Base-by-base conservation (phyloP, 441 rosid species). In the Jatropha podagrica region DNA sequence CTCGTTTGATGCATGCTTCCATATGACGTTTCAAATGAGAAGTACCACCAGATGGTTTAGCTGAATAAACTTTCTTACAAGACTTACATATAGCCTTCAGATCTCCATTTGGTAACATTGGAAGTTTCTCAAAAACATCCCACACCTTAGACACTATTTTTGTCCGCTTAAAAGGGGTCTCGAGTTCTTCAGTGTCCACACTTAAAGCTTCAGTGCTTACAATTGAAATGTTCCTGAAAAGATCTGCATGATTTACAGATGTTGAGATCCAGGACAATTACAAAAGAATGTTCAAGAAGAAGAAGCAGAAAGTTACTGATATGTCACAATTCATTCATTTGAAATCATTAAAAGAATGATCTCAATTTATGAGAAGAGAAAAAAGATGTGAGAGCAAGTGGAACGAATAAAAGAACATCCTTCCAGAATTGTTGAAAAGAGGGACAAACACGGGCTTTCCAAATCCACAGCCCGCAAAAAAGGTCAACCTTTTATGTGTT, bases 31-130 rank as follows among this genome's bases (percentile, higher is more conserved):
- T 62, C 37, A 37, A 62, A 62, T 32, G 42, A 32, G 66, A 32
- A 32, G 51, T 42, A n/a, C 69, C 69, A 65, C 52, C 69, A 13
- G 44, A 4, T 63, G 46, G 67, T 42, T 65, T 65, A 10, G 69
- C 52, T 42, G 51, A 41, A 8, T 9, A 65, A 65, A n/a, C 44
- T 62, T 41, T 65, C 32, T 42, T 65, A 41, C 52, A 65, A 42
- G 41, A 65, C 66, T 62, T 32, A 4, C 52, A 65, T 9, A 65
- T n/a, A n/a, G 69, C 51, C 69, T 42, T 65, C 48, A 41, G 1
- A 65, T 18, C 52, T 18, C 52, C 27, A 65, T 41, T 42, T 37
- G n/a, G 44, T 62, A 62, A 7, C 66, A 62, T 6, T 1, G 44
- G 66, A 62, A 62, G 42, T 32, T 62, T 62, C 42, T 62, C n/a